Evolutionary conservation across 2,329 filamentous ascomycete genomes (phyloP).

Genomic region (Clonostachys chloroleuca): DNA sequence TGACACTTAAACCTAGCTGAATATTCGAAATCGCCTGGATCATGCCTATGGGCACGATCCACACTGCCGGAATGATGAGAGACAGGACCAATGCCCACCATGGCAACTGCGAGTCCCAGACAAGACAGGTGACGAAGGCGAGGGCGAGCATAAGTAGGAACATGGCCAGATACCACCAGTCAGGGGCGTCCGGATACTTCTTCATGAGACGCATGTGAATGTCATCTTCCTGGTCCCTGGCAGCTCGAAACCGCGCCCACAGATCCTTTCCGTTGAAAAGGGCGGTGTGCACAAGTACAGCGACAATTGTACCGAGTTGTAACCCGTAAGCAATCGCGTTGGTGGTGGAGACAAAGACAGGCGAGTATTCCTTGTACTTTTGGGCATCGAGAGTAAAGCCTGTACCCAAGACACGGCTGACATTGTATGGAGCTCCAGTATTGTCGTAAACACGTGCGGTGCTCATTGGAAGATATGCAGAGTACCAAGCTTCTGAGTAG

Average conservation of each 20-base stretch:
- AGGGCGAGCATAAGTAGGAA: slow-evolving; percentile 16
- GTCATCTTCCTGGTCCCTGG: slow-evolving; percentile 36
- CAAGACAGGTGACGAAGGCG: no score
- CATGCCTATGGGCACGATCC: slow-evolving; percentile 37
- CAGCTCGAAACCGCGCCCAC: slow-evolving; percentile 18
- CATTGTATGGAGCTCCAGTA: slow-evolving; percentile 51
- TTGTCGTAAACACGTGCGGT: slow-evolving; percentile 56
- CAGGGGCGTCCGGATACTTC: slow-evolving; percentile 48
- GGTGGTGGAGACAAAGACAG: slow-evolving; percentile 47
- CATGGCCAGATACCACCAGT: slow-evolving; percentile 47
- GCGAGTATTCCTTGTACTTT: slow-evolving; percentile 54
- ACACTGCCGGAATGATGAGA: slow-evolving; percentile 30
- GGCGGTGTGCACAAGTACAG: slow-evolving; percentile 44
- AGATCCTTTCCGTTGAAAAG: slow-evolving; percentile 50
- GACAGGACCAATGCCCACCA: slow-evolving; percentile 36
- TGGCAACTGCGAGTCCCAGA: slow-evolving; percentile 28
- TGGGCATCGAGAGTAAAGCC: slow-evolving; percentile 47
- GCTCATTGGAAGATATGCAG: slow-evolving; percentile 52
- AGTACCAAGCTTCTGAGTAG: slow-evolving; percentile 43
- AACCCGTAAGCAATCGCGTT: slow-evolving; percentile 52
- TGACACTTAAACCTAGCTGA: slow-evolving; percentile 40
- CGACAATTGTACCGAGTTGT: slow-evolving; percentile 49
- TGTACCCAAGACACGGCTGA: slow-evolving; percentile 45
- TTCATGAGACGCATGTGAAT: slow-evolving; percentile 51
- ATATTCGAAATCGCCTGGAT: slow-evolving; percentile 43